Percentiles rank a stretch among this genome's conserved stretches.
These are phyloP conservation scores for Juncus inflexus DNA, from an alignment of 176 grass and related monocot species.

Conservation along the genomic window DNA sequence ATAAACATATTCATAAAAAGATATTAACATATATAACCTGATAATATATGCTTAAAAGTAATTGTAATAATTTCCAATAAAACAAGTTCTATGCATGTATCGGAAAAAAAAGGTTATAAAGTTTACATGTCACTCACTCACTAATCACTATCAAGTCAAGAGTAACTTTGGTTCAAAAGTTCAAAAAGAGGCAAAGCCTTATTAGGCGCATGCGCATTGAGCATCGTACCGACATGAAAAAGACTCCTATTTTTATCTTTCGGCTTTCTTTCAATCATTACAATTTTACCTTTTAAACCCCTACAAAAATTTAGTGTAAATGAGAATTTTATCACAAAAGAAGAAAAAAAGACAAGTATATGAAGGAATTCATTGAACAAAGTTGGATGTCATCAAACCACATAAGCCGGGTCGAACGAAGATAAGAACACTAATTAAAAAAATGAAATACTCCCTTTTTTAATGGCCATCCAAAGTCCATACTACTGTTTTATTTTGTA, in stretches of 20 bases:
- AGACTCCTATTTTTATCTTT: slow-evolving; percentile 18
- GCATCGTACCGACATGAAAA: slow-evolving; percentile 8
- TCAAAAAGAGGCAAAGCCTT: slow-evolving; percentile 20
- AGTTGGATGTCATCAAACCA: background rate
- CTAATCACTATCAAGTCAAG: background rate
- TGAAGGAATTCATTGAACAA: background rate
- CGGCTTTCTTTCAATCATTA: background rate
- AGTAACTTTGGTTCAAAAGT: slow-evolving; percentile 15
- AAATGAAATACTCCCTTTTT: too few species aligned
- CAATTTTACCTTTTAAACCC: background rate
- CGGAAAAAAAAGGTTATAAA: too few species aligned
- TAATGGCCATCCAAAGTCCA: too few species aligned
- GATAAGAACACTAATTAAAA: too few species aligned
- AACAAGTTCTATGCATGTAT: too few species aligned
- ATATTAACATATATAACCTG: too few species aligned
- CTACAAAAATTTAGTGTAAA: background rate
- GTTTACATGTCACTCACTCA: background rate
- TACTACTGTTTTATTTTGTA: too few species aligned
- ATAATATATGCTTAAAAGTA: too few species aligned
- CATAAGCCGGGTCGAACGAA: too few species aligned
- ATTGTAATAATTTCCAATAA: too few species aligned
- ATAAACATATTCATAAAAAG: too few species aligned
- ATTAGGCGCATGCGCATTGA: slow-evolving; percentile 21
- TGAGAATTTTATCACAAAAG: background rate
- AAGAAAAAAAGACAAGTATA: background rate